A percentile compares a stretch with the other conserved stretches of the same genome.
Conservation (phyloP, 2,329 filamentous ascomycete species). For the Calonectria naviculata region DNA sequence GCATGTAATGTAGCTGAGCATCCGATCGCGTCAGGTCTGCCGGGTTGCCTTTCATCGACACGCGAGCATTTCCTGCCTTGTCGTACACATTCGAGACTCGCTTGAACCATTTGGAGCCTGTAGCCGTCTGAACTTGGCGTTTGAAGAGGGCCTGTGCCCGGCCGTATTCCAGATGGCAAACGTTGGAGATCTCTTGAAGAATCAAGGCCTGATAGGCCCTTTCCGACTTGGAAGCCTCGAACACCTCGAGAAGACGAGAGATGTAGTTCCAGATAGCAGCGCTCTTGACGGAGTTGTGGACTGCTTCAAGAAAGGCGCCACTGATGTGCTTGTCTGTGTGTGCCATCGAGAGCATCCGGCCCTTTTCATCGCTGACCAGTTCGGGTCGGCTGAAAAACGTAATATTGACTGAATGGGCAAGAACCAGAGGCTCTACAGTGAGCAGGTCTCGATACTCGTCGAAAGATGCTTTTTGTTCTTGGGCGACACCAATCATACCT, state of each 20-base stretch:
- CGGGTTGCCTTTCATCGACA: constrained; percentile 54
- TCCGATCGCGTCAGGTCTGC: constrained; percentile 50
- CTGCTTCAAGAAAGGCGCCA: constrained; percentile 52
- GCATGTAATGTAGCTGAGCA: constrained; percentile 55
- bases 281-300: constrained; percentile 48
- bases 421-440: constrained; percentile 44
- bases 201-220: constrained; percentile 48
- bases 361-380: constrained; percentile 57
- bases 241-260: constrained; percentile 46
- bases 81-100: constrained; percentile 49
- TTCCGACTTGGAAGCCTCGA: constrained; percentile 36
- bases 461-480: constrained; percentile 46
- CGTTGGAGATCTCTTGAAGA: constrained; percentile 58
- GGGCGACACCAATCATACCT: constrained; percentile 43
- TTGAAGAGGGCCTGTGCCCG: constrained; percentile 52
- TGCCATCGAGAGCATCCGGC: constrained; percentile 46
- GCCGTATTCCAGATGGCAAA: constrained; percentile 56
- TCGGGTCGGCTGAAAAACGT: constrained; percentile 54
- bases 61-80: constrained; percentile 46
- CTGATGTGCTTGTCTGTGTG: constrained; percentile 56
- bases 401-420: constrained; percentile 47
- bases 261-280: constrained; percentile 56
- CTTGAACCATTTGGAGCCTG: constrained; percentile 55
- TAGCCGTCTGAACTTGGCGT: constrained; percentile 50
- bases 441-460: constrained; percentile 50